Evolutionary conservation across 768 basidiomycete species (phyloP).

Genomic region (Nidula microcarpa): DNA sequence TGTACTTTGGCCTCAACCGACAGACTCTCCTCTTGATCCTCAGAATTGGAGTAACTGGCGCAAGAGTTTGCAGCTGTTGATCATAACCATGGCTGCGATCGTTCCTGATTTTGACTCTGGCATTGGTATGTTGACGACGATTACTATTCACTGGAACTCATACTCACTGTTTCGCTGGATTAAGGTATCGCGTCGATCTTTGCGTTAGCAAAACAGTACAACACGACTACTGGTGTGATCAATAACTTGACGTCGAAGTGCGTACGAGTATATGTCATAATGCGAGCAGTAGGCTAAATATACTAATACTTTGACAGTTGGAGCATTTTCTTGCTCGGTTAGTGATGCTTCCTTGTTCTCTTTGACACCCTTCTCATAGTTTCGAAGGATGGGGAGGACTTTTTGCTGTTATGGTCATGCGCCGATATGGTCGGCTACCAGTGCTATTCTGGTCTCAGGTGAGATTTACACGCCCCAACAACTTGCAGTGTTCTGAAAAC

Average conservation of each 20-base stretch:
- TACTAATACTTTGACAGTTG: slow-evolving; percentile 35
- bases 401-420: slow-evolving; percentile 62
- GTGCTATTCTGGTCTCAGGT: slow-evolving; percentile 74
- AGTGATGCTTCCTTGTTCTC: slow-evolving; percentile 5
- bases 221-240: slow-evolving; percentile 53
- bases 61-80: slow-evolving; percentile 54
- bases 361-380: background rate
- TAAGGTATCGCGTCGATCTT: slow-evolving; percentile 62
- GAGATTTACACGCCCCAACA: slow-evolving; percentile 4
- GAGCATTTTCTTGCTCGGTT: slow-evolving; percentile 63
- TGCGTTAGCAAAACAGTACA: slow-evolving; percentile 48
- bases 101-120: slow-evolving; percentile 69
- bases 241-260: slow-evolving; percentile 62
- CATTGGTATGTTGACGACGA: slow-evolving; percentile 37
- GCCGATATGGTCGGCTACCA: slow-evolving; percentile 61
- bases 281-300: background rate
- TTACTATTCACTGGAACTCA: background rate
- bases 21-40: slow-evolving; percentile 58
- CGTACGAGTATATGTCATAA: slow-evolving; percentile 5
- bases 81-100: slow-evolving; percentile 61
- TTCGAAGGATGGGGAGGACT: slow-evolving; percentile 53
- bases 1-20: slow-evolving; percentile 70
- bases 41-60: slow-evolving; percentile 58
- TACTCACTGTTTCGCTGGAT: background rate
- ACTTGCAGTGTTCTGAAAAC: background rate